A percentile compares a stretch with the other conserved stretches of the same genome.
Evolutionary conservation across 1,284 basidiomycete genomes (phyloP).

Genomic region (Schizopora paradoxa): DNA sequence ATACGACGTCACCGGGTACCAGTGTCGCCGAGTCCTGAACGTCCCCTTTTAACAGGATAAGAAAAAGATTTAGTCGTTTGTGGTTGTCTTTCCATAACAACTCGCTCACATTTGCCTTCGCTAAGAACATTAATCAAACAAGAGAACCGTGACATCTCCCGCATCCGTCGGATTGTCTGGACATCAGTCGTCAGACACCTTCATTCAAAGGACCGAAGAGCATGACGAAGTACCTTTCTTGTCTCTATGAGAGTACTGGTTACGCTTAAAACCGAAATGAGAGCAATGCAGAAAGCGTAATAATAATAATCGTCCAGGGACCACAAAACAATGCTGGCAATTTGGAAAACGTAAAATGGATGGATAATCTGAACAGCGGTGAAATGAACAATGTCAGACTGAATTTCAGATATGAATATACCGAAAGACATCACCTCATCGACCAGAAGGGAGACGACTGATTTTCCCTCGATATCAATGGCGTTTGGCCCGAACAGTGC

Average conservation of each 20-base stretch:
- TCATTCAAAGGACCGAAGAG: slow-evolving; percentile 1
- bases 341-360: slow-evolving; percentile 98
- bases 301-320: slow-evolving; percentile 94
- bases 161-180: slow-evolving; percentile 89
- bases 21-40: slow-evolving; percentile 74
- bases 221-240: slow-evolving; percentile 49
- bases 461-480: slow-evolving; percentile 90
- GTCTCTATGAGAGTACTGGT: slow-evolving; percentile 89
- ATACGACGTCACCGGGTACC: slow-evolving; percentile 92
- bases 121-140: slow-evolving; percentile 76
- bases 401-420: slow-evolving; percentile 11
- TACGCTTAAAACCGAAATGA: slow-evolving; percentile 88
- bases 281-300: slow-evolving; percentile 95
- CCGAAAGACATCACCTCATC: slow-evolving; percentile 69
- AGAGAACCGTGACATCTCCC: slow-evolving; percentile 92
- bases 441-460: slow-evolving; percentile 74
- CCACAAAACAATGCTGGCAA: slow-evolving; percentile 94
- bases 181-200: background rate
- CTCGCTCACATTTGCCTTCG: slow-evolving; percentile 65
- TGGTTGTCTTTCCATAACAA: slow-evolving; percentile 12
- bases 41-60: too few species aligned
- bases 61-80: slow-evolving; percentile 4
- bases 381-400: slow-evolving; percentile 13
- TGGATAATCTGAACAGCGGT: slow-evolving; percentile 66
- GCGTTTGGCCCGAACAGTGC: slow-evolving; percentile 83